These are phyloP conservation scores for Zymoseptoria passerinii DNA, from an alignment of 2,329 filamentous ascomycete genomes.

Conservation along the genomic window DNA sequence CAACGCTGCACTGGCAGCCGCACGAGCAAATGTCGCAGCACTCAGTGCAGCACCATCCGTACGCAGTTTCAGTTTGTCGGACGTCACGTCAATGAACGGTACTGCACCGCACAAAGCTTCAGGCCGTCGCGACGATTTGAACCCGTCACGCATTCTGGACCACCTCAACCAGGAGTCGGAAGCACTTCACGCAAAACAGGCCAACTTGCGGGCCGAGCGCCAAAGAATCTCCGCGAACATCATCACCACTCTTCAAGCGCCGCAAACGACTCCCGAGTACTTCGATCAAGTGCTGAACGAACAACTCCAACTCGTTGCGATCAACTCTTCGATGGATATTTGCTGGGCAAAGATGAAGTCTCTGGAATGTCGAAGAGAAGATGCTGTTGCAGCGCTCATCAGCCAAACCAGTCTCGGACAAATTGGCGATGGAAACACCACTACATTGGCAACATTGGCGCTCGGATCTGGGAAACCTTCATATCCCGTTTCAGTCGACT, in stretches of 20 bases:
- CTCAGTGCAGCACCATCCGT: constrained; percentile 1
- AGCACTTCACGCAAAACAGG: constrained; percentile 22
- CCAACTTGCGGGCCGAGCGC: constrained; percentile 23
- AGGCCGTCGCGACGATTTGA: constrained; percentile 3
- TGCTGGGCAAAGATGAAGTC: constrained; percentile 28
- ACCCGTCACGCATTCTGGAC: constrained; percentile 1
- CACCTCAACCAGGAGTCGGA: constrained; percentile 21
- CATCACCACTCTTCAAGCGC: constrained; percentile 17
- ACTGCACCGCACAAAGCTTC: neutral
- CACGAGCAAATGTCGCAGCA: constrained; percentile 17
- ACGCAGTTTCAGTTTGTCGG: neutral
- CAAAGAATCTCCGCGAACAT: constrained; percentile 22
- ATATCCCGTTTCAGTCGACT: constrained; percentile 5
- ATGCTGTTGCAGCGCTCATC: constrained; percentile 18
- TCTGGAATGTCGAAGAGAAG: constrained; percentile 25
- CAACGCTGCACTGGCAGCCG: constrained; percentile 11
- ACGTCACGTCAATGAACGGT: neutral
- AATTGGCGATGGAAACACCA: neutral
- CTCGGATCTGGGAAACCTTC: constrained; percentile 6
- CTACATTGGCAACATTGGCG: constrained; percentile 15
- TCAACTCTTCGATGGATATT: constrained; percentile 29
- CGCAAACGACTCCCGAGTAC: constrained; percentile 19
- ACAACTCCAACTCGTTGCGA: constrained; percentile 24
- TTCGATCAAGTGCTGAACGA: constrained; percentile 24
- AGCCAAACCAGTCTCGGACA: constrained; percentile 8